Evolutionary conservation across 148 eudicot species (phyloP).

Genomic region (Chenopodium berlandieri): DNA sequence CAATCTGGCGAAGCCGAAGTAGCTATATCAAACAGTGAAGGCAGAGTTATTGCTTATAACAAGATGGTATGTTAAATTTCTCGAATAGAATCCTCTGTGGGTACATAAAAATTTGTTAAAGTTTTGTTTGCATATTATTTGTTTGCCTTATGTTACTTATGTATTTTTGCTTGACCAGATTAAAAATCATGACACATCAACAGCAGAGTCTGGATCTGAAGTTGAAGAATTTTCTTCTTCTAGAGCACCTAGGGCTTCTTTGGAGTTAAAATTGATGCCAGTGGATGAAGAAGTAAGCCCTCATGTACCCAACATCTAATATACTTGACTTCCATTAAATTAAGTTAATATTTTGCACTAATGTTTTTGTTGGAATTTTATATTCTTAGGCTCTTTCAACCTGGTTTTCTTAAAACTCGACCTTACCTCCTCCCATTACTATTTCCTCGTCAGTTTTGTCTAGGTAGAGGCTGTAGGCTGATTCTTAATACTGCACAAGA

Average conservation of each 20-base stretch:
- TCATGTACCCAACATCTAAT: conserved; percentile 6
- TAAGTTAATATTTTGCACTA: neutral
- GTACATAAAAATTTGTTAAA: neutral
- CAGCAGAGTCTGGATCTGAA: conserved; percentile 54
- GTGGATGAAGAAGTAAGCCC: conserved; percentile 50
- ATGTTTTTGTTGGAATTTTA: neutral
- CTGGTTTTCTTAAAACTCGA: neutral
- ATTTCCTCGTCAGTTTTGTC: neutral
- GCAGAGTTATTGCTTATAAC: conserved; percentile 37
- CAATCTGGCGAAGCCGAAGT: conserved; percentile 40
- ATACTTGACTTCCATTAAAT: neutral
- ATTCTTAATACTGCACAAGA: neutral
- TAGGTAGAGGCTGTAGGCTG: neutral
- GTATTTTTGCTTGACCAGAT: conserved; percentile 33
- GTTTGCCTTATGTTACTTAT: conserved; percentile 7
- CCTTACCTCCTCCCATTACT: neutral
- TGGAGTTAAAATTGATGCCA: conserved; percentile 34
- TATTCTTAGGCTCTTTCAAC: neutral
- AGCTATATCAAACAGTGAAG: conserved; percentile 39
- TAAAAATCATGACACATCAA: conserved; percentile 30
- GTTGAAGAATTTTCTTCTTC: conserved; percentile 42
- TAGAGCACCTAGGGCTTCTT: conserved; percentile 24
- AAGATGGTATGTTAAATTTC: conserved; percentile 38
- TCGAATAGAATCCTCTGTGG: neutral
- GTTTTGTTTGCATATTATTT: neutral